A percentile compares a stretch with the other conserved stretches of the same genome.
These are phyloP conservation scores for Alternaria triticina DNA, from an alignment of 2,329 filamentous ascomycete genomes.

Conservation along the genomic window DNA sequence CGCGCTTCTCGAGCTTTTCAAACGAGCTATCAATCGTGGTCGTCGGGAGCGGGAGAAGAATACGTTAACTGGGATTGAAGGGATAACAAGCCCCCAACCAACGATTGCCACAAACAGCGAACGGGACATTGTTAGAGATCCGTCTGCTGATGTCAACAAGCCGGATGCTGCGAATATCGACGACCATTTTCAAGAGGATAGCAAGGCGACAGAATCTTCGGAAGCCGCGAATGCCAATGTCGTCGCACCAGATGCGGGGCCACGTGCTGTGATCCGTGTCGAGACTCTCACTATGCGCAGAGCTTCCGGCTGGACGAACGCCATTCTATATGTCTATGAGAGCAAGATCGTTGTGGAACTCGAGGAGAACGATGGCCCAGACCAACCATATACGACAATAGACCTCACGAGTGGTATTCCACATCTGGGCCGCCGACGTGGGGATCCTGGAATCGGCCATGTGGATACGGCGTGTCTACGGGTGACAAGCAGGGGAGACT, in stretches of 20 bases:
- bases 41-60: not conserved
- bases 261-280: not conserved
- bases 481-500: too few species aligned
- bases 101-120: not conserved
- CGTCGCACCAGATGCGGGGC: not conserved
- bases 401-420: not conserved
- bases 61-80: fast-evolving
- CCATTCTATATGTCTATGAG: not conserved
- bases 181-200: too few species aligned
- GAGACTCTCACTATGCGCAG: fast-evolving
- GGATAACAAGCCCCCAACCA: not conserved
- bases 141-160: not conserved
- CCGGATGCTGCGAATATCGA: not conserved
- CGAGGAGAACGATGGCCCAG: fast-evolving
- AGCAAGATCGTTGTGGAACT: not conserved
- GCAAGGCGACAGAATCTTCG: not conserved
- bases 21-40: not conserved
- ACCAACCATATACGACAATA: not conserved
- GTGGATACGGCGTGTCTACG: too few species aligned
- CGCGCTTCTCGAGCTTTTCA: constrained; percentile 8
- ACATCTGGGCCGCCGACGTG: too few species aligned
- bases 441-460: too few species aligned
- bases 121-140: too few species aligned
- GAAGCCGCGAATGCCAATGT: not conserved
- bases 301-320: too few species aligned